These are phyloP conservation scores for Triticum monococcum DNA, from an alignment of 176 grass and related monocot genomes.

Conservation along the genomic window DNA sequence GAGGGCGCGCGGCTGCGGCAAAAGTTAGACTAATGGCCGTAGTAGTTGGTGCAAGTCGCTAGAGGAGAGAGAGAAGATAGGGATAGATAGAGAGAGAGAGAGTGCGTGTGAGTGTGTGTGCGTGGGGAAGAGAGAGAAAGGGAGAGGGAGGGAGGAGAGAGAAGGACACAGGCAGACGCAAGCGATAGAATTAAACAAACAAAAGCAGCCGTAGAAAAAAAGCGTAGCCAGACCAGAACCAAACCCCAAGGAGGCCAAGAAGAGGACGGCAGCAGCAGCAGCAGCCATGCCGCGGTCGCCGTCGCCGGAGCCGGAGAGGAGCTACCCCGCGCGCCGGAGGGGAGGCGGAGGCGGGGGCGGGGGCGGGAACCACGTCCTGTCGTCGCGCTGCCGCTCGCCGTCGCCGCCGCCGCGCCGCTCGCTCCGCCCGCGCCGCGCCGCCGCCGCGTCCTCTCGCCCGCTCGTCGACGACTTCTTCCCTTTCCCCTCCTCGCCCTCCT, in stretches of 20 bases:
- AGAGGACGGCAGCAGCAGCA: conserved; percentile 50
- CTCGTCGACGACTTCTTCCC: conserved; percentile 47
- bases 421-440: conserved; percentile 50
- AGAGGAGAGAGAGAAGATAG: conserved; percentile 50
- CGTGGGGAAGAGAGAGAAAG: conserved; percentile 33
- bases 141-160: conserved; percentile 25
- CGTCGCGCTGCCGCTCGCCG: conserved; percentile 40
- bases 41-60: conserved; percentile 52
- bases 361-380: neutral
- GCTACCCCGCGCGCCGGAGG: conserved; percentile 27
- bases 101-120: neutral
- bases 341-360: neutral
- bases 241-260: conserved; percentile 55
- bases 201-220: conserved; percentile 45
- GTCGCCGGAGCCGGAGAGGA: conserved; percentile 55
- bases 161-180: conserved; percentile 40
- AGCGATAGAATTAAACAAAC: conserved; percentile 49
- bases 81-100: conserved; percentile 30
- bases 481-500: conserved; percentile 35
- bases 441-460: conserved; percentile 29
- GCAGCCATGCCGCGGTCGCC: conserved; percentile 64
- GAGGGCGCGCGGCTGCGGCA: neutral
- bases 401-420: conserved; percentile 42
- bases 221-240: conserved; percentile 28
- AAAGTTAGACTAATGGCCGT: conserved; percentile 45